Percentiles rank a stretch among this genome's conserved stretches.
These are phyloP conservation scores for Thymus mandschuricus DNA, from an alignment of 257 asterid genomes.

Conservation along the genomic window DNA sequence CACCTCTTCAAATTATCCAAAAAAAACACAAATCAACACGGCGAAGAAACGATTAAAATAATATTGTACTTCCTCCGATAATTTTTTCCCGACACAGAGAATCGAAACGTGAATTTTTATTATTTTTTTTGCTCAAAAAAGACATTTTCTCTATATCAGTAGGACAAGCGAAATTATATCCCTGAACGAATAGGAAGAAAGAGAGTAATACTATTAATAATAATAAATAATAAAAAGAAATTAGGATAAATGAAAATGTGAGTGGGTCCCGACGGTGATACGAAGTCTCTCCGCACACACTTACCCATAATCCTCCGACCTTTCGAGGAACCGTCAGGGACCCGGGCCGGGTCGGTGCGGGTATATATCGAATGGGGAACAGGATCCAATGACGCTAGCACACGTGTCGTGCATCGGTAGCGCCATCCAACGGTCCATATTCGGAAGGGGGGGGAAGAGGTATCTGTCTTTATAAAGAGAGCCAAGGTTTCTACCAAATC, in stretches of 20 bases:
- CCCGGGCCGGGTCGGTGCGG: constrained; percentile 44
- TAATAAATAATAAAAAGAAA: too few relatives aligned
- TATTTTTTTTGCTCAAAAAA: too few relatives aligned
- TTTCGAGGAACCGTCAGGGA: neutral
- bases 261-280: neutral
- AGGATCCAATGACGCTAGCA: neutral
- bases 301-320: neutral
- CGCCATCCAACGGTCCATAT: constrained; percentile 34
- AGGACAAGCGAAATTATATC: too few relatives aligned
- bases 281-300: neutral
- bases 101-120: too few relatives aligned
- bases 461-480: constrained; percentile 16
- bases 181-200: too few relatives aligned
- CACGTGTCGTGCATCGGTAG: constrained; percentile 40
- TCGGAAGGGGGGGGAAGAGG: neutral
- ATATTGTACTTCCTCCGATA: too few relatives aligned
- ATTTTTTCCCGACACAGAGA: too few relatives aligned
- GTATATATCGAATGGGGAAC: neutral
- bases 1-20: neutral
- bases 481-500: neutral
- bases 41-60: neutral
- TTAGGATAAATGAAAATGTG: neutral
- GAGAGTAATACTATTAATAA: too few relatives aligned
- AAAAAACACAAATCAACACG: neutral
- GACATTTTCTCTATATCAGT: too few relatives aligned